A percentile compares a stretch with the other conserved stretches of the same genome.
These are phyloP conservation scores for Neurospora sp. DNA, from an alignment of 495 filamentous ascomycete genomes.

Conservation along the genomic window DNA sequence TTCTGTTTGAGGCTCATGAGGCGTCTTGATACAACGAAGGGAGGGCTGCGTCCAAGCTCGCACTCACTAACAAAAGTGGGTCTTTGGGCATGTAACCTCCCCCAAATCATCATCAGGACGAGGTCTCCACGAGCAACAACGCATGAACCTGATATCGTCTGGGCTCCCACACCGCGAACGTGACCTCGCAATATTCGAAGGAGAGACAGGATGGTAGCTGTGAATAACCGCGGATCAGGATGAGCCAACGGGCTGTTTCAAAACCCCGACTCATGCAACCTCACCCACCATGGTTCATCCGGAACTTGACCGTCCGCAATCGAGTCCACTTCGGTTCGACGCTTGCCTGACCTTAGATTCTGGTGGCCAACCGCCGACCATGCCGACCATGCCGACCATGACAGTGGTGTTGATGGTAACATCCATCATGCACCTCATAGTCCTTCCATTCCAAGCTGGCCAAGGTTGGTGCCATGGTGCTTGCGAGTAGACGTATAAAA, in stretches of 20 bases:
- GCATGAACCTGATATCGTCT: not conserved
- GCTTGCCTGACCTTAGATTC: not conserved
- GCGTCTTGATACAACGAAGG: not conserved
- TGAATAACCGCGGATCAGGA: not conserved
- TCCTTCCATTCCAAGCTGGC: not conserved
- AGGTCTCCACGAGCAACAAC: not conserved
- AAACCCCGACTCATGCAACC: not conserved
- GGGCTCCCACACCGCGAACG: not conserved
- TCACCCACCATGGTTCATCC: slow-evolving; percentile 5
- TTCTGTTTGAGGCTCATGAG: not conserved
- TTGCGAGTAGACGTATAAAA: not conserved
- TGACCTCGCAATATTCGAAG: not conserved
- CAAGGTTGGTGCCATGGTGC: not conserved
- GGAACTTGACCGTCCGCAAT: slow-evolving; percentile 11
- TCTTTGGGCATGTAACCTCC: not conserved
- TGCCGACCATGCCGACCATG: not conserved
- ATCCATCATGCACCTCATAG: not conserved
- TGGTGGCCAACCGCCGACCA: not conserved
- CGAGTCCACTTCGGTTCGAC: not conserved
- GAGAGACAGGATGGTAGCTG: not conserved
- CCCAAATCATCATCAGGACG: not conserved
- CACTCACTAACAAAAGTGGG: not conserved
- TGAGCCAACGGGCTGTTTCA: not conserved
- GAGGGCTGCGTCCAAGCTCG: not conserved
- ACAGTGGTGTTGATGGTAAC: not conserved